Evolutionary conservation across 768 basidiomycete species (phyloP).

Genomic region (Agaricus bisporus): DNA sequence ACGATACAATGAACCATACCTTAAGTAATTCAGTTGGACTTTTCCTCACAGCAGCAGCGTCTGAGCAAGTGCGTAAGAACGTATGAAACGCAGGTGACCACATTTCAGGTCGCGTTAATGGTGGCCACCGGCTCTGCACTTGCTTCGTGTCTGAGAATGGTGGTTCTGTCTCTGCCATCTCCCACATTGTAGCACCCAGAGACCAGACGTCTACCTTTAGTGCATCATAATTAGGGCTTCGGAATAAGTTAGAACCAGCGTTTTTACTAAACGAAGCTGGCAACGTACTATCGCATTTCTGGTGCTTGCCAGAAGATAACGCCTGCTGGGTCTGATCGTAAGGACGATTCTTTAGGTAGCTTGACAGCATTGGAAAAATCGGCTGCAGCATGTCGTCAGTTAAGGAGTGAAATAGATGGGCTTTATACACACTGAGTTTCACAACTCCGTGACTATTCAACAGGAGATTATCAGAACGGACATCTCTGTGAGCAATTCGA

Average conservation of each 20-base stretch:
- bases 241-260: background rate
- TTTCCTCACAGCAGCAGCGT: constrained; percentile 52
- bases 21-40: constrained; percentile 48
- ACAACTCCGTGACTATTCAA: constrained; percentile 63
- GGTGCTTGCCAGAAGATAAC: constrained; percentile 86
- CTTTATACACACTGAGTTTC: constrained; percentile 56
- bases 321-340: constrained; percentile 54
- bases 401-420: background rate
- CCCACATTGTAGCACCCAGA: constrained; percentile 79
- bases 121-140: constrained; percentile 60
- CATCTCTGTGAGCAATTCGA: constrained; percentile 75
- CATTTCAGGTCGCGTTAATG: constrained; percentile 48
- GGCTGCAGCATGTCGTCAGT: constrained; percentile 31
- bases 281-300: constrained; percentile 62
- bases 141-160: constrained; percentile 61
- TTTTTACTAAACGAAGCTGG: background rate
- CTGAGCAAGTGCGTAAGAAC: constrained; percentile 62
- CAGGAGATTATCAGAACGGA: constrained; percentile 79
- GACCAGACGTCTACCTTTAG: constrained; percentile 80
- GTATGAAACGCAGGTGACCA: constrained; percentile 70
- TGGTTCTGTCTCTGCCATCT: constrained; percentile 68
- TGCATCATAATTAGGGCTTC: constrained; percentile 63
- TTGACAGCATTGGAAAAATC: constrained; percentile 78
- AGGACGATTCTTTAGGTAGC: constrained; percentile 45
- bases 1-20: constrained; percentile 30